Base-by-base conservation (phyloP, 2,329 filamentous ascomycete species). In the Colletotrichum falcatum region DNA sequence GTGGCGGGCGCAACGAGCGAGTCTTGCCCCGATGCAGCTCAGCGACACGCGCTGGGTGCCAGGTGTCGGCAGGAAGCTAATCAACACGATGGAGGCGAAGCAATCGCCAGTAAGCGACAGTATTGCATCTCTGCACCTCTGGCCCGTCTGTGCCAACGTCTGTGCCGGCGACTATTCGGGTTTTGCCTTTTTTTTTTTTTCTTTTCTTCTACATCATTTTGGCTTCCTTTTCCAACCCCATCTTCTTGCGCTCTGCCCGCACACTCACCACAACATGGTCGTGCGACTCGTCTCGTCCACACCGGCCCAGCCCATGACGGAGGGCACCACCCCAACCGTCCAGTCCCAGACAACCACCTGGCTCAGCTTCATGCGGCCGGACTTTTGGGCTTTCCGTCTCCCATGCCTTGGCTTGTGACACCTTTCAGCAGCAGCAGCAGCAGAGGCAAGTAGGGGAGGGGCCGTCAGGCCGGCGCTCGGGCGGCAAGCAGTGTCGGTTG, bases 31-130 rank as follows among this genome's bases (percentile, higher is more conserved):
- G 28, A 53, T 53, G 49, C 58, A 70, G 44, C 23, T 48, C 60
- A 65, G 68, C 64, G 37, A 55, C 60, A 55, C 60, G 49, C 59
- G 53, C 60, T 61, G 53, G 26, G 61, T n/a, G 51, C n/a, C 20
- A 55, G 61, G 26, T 53, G 65, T 54, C 65, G 65, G 28, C 54
- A 51, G 54, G 69, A 37, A 69, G 65, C 60, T 65, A 71, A 48
- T 35, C 59, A 44, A 71, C 65, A 65, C 69, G 66, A 70, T 64
- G 33, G 69, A 69, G 69, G 69, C 69, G 69, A 71, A 71, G 69
- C 69, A 71, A 67, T 70, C 66, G 49, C 63, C 66, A 66, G 56
- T 42, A 51, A 61, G 63, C 62, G 48, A 61, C 53, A n/a, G n/a
- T 46, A 66, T 53, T 70, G 62, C 42, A 48, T 49, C 55, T 55